Percentiles rank a stretch among this genome's conserved stretches.
Conservation (phyloP, 768 basidiomycete species). For the Amanita molliuscula region DNA sequence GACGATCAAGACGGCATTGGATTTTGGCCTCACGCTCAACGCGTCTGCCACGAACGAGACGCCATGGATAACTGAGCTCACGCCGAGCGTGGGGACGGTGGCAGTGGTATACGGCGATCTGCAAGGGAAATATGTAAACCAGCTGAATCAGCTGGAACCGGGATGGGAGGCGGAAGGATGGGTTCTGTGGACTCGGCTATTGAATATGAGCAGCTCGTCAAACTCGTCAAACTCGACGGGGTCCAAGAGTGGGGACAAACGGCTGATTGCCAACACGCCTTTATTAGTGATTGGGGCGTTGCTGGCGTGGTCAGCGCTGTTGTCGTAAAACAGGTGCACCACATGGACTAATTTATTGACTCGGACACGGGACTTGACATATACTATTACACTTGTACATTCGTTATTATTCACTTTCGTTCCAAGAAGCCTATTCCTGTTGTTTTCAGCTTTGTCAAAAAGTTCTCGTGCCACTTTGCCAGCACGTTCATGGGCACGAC, state of each 20-base stretch:
- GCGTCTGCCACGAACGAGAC: conserved; percentile 22
- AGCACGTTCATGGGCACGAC: conserved; percentile 54
- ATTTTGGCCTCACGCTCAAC: conserved; percentile 43
- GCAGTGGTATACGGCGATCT: conserved; percentile 53
- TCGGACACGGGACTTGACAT: too few relatives aligned
- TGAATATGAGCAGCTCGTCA: conserved; percentile 16
- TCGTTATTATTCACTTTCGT: conserved; percentile 16
- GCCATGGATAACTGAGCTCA: conserved; percentile 36
- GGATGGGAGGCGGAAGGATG: conserved; percentile 33
- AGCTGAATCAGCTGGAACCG: conserved; percentile 26
- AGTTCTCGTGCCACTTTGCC: conserved; percentile 63
- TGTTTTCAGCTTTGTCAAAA: conserved; percentile 46
- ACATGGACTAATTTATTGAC: too few relatives aligned
- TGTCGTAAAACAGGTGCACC: background rate
- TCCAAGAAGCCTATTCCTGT: conserved; percentile 59
- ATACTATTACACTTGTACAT: background rate
- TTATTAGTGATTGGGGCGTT: background rate
- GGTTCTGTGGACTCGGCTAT: conserved; percentile 48
- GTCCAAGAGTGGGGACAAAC: background rate
- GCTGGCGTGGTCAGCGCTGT: background rate
- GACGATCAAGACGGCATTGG: conserved; percentile 48
- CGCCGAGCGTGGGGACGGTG: conserved; percentile 47
- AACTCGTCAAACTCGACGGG: background rate
- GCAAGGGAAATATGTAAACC: conserved; percentile 41
- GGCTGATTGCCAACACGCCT: background rate